Percentiles rank a stretch among this genome's conserved stretches.
These are phyloP conservation scores for Teratosphaeria epicoccoides DNA, from an alignment of 2,329 filamentous ascomycete genomes.

Conservation along the genomic window DNA sequence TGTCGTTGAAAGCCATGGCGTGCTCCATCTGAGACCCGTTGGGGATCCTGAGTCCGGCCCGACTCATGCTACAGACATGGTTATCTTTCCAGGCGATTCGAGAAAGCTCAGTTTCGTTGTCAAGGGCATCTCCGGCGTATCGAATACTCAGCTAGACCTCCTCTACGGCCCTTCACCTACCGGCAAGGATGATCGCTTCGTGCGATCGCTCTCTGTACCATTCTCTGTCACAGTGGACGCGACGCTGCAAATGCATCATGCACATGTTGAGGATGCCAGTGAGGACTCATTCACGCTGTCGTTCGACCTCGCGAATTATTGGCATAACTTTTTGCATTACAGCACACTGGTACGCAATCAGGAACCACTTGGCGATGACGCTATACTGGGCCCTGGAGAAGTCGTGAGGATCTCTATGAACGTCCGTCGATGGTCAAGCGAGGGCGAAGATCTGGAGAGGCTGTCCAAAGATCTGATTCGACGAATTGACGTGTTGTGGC, in stretches of 20 bases:
- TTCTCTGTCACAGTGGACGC: conserved; percentile 4
- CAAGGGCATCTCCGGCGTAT: conserved; percentile 74
- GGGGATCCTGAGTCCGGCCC: not conserved
- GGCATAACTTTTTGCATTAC: conserved; percentile 1
- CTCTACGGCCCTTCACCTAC: conserved; percentile 47
- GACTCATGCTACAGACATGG: not conserved
- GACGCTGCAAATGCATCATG: conserved; percentile 1
- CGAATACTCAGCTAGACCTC: conserved; percentile 66
- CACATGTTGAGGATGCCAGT: not conserved
- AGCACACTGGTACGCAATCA: not conserved
- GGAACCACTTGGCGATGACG: not conserved
- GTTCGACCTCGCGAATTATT: conserved; percentile 4
- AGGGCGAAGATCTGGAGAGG: not conserved
- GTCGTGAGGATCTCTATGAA: not conserved
- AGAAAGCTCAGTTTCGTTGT: conserved; percentile 74
- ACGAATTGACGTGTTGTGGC: conserved; percentile 2
- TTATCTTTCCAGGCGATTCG: conserved; percentile 42
- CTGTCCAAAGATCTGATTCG: not conserved
- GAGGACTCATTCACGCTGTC: not conserved
- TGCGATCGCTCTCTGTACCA: conserved; percentile 2
- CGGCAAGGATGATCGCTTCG: not conserved
- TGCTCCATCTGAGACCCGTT: conserved; percentile 38
- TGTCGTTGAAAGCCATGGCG: not conserved
- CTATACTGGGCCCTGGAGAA: not conserved
- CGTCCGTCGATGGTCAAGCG: not conserved